phyloP scores from a whole-genome alignment of 2,329 filamentous ascomycete species.

The Talaromyces funiculosus region DNA sequence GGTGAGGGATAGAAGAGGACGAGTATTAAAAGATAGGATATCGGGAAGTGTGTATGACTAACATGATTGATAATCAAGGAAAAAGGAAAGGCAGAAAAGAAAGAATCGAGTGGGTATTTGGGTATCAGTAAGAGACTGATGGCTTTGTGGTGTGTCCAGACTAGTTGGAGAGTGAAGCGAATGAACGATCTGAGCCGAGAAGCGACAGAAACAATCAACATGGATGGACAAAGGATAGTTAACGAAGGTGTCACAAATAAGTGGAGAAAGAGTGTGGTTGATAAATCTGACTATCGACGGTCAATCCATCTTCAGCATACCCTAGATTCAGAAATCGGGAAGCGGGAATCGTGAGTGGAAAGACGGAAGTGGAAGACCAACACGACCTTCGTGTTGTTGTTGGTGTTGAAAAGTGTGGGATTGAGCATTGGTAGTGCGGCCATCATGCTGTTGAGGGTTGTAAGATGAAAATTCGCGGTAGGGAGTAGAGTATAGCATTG shows the following conservation, averaged over 20 bases:
- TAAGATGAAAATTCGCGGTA: not conserved
- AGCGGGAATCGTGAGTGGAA: not conserved
- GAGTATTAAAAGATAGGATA: not conserved
- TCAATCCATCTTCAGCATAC: not conserved
- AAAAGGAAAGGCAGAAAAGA: constrained; percentile 1
- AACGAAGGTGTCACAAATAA: not conserved
- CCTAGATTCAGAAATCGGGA: not conserved
- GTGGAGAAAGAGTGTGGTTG: not conserved
- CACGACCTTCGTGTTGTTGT: not conserved
- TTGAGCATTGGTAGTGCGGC: not conserved
- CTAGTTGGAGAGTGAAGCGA: not conserved
- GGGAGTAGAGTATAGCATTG: not conserved
- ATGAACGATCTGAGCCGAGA: not conserved
- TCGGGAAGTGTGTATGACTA: not conserved
- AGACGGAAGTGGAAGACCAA: not conserved
- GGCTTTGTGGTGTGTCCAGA: not conserved
- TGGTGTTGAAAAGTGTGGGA: not conserved
- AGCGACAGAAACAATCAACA: not conserved
- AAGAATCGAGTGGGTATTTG: not conserved
- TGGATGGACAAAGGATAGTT: not conserved
- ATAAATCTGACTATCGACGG: not conserved
- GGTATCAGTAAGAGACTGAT: too few relatives aligned
- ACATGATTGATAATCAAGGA: not conserved
- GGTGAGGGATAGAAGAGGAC: not conserved
- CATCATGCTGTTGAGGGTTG: not conserved